Evolutionary conservation across 2,329 filamentous ascomycete species (phyloP), one percentile per base, ranked within the genome.

Genomic region (Scleromitrula shiraiana): DNA sequence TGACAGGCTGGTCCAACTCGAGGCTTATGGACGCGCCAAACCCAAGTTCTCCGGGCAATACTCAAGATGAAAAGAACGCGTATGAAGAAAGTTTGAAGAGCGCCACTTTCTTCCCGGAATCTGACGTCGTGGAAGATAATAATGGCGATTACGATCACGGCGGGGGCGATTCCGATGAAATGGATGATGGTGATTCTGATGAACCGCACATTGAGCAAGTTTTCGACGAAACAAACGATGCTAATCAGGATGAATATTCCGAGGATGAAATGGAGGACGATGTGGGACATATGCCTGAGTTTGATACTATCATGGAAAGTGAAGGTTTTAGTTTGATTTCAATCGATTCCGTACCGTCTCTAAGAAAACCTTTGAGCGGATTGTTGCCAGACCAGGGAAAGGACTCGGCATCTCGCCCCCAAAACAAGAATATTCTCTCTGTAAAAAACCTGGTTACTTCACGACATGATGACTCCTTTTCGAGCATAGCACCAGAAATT

Each of bases 311-410:
- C 17, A 66, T 77, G 53, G 74, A 77, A 59, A 76, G 74, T 53
- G 74, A 77, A 64, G 74, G 71, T 3, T 77, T 77, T 51, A 77
- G 73, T 49, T 76, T 77, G 72, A 74, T 77, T 39, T 76, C 75
- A 10, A 62, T 77, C 37, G 70, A 75, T 49, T 74, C 74, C 3
- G 61, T 77, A 19, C 72, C 72, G 5, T 77, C 74, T 3, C 65
- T 70, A 19, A 67, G 67, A 53, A 67, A 71, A 53, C 65, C 68
- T 49, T 58, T 65, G 2, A 62, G 67, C 30, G 66, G 63, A 15
- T 62, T 64, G 33, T 58, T 62, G 24, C 52, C 56, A 12, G 55
- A 53, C 29, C 50, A 49, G 23, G 50, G 51, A 40, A 52, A 49
- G 24, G 46, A 40, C 15, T 24, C 41, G 17, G 17, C 42, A 7